Percentiles rank a stretch among this genome's conserved stretches.
Evolutionary conservation across 2,329 filamentous ascomycete species (phyloP).

Genomic region (Cercospora sp.): DNA sequence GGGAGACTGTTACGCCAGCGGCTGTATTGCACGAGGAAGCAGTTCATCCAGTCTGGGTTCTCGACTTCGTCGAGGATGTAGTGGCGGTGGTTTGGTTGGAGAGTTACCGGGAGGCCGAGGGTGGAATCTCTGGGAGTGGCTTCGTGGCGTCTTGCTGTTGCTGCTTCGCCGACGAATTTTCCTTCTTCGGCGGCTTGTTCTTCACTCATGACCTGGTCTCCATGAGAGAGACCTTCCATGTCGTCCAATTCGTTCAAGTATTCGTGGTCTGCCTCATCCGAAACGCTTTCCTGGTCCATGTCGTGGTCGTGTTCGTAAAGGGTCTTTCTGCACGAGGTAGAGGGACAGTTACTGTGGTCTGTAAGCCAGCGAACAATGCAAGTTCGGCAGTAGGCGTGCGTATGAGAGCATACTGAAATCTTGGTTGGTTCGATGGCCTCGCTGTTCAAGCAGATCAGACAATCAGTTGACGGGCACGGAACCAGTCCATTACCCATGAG

Average conservation of each 20-base stretch:
- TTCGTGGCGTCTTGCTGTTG: no score
- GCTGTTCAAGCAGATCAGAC: background rate
- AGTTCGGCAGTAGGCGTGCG: background rate
- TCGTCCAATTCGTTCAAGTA: background rate
- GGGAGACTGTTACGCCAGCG: background rate
- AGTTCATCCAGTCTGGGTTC: background rate
- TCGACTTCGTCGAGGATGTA: background rate
- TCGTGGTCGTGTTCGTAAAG: background rate
- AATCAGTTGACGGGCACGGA: background rate
- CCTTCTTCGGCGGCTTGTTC: background rate
- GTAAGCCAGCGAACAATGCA: background rate
- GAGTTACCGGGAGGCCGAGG: background rate
- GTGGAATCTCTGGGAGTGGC: no score
- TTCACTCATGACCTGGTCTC: background rate
- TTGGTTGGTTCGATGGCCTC: background rate
- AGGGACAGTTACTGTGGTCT: background rate
- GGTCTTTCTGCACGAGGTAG: background rate
- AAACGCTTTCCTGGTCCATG: background rate
- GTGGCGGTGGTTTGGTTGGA: background rate
- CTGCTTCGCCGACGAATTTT: no score
- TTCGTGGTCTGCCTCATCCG: background rate
- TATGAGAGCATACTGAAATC: background rate
- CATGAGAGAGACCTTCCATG: background rate
- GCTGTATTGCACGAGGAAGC: background rate
- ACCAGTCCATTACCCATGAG: background rate